Evolutionary conservation across 768 basidiomycete genomes (phyloP).

Genomic region (Leccinum incarnatum): DNA sequence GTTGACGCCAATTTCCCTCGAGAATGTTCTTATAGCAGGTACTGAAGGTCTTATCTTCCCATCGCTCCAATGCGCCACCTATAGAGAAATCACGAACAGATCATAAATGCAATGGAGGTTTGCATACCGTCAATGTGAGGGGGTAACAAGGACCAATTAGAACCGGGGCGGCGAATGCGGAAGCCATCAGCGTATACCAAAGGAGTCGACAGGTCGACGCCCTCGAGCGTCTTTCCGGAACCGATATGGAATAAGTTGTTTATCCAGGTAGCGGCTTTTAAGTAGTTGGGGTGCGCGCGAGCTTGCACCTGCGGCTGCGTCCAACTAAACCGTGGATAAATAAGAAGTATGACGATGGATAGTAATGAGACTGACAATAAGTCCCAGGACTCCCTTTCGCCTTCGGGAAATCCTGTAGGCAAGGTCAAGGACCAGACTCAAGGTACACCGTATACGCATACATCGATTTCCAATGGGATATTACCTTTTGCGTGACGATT

Average conservation of each 20-base stretch:
- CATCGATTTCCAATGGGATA: neutral
- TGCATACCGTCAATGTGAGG: constrained; percentile 51
- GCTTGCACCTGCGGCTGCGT: constrained; percentile 22
- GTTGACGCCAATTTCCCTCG: constrained; percentile 56
- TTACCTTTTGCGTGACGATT: constrained; percentile 60
- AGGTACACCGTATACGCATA: neutral
- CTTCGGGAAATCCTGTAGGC: constrained; percentile 45
- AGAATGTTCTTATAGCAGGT: constrained; percentile 62
- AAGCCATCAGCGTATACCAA: constrained; percentile 73
- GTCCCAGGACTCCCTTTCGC: constrained; percentile 70
- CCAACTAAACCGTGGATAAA: constrained; percentile 34
- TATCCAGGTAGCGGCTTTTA: no score
- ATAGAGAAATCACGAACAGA: neutral
- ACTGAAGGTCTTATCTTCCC: constrained; percentile 61
- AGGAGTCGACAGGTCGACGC: constrained; percentile 59
- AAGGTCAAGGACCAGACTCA: neutral
- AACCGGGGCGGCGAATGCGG: constrained; percentile 70
- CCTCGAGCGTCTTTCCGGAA: constrained; percentile 37
- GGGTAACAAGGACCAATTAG: constrained; percentile 50
- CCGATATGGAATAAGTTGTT: constrained; percentile 41
- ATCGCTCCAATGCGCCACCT: constrained; percentile 75
- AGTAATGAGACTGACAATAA: constrained; percentile 50
- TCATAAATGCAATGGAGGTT: constrained; percentile 18
- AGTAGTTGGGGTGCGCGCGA: no score
- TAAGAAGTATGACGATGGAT: neutral